Base-by-base conservation (phyloP, 2,329 filamentous ascomycete genomes). In the Chaetothyriales sp. region DNA sequence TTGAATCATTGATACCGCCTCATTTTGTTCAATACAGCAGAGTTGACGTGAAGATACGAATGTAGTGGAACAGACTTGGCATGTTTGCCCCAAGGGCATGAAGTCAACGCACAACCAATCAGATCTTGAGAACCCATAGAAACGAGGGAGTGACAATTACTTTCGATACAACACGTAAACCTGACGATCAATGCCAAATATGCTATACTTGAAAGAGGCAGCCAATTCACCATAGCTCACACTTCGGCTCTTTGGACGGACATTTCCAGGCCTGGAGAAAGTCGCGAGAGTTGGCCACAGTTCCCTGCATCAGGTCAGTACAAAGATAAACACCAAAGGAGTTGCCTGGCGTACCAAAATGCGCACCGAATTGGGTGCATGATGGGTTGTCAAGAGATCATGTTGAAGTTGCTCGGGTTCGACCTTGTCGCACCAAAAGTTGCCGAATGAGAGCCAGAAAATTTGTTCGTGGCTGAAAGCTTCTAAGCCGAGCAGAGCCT, bases 211-310 rank as follows among this genome's bases (percentile, higher is more conserved):
- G 5, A 5, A 39, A 39, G 15, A 39, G 10, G 2, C 32, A 15
- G 32, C 15, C 19, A n/a, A n/a, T n/a, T 57, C 73, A 86, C 81
- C 81, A 85, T 49, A 86, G 66, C 65, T 84, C 76, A 62, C 81
- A 86, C 39, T 73, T 76, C 0, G 81, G 81, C 61, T 83, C 73
- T 67, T 79, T 81, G 3, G 68, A 68, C 15, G 76, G 72, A 60
- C 82, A 86, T 46, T 76, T 68, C 63, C 85, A 86, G 5, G 76
- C 78, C 62, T 83, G 75, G 51, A 72, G 73, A 60, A 86, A 86
- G 18, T 78, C 79, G 25, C 72, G 70, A 19, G 79, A 83, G 59
- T 86, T 85, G 0, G 75, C 73, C 66, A 81, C 76, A 0, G 80
- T 79, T 3, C 80, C 79, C 47, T 49, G 18, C 25, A 22, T 12